Percentiles rank a stretch among this genome's conserved stretches.
Evolutionary conservation across 352 stramenopile species (phyloP).

Genomic region (Globisporangium splendens): DNA sequence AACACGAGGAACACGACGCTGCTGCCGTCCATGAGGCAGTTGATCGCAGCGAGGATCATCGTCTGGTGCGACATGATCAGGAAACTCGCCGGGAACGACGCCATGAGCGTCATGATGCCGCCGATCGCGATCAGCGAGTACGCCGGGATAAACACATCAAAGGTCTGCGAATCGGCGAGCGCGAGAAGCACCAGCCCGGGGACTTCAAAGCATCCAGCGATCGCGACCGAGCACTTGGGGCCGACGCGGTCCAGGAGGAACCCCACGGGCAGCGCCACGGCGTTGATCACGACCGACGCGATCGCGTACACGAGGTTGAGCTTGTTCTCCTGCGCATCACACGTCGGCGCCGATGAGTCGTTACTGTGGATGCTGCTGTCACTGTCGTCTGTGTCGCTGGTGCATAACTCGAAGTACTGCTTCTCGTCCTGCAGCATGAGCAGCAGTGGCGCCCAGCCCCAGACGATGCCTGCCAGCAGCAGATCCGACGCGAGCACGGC

Average conservation of each 20-base stretch:
- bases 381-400: background rate
- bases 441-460: constrained; percentile 83
- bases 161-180: constrained; percentile 65
- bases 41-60: constrained; percentile 72
- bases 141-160: constrained; percentile 69
- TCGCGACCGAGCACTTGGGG: constrained; percentile 46
- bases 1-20: constrained; percentile 74
- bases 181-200: constrained; percentile 65
- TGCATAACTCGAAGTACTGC: constrained; percentile 76
- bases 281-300: constrained; percentile 78
- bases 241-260: constrained; percentile 73
- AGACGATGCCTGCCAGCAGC: constrained; percentile 80
- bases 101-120: constrained; percentile 80
- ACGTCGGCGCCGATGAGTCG: constrained; percentile 21
- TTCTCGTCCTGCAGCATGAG: constrained; percentile 80
- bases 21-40: constrained; percentile 71
- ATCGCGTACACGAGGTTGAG: constrained; percentile 87
- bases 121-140: constrained; percentile 73
- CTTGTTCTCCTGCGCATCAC: constrained; percentile 73
- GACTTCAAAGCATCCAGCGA: constrained; percentile 64
- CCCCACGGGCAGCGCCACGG: constrained; percentile 67
- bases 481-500: constrained; percentile 69
- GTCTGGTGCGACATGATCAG: constrained; percentile 71
- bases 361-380: constrained; percentile 16
- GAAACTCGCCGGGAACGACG: constrained; percentile 72